Evolutionary conservation across 345 rosid species (phyloP).

Genomic region (Eutrema japonicum): DNA sequence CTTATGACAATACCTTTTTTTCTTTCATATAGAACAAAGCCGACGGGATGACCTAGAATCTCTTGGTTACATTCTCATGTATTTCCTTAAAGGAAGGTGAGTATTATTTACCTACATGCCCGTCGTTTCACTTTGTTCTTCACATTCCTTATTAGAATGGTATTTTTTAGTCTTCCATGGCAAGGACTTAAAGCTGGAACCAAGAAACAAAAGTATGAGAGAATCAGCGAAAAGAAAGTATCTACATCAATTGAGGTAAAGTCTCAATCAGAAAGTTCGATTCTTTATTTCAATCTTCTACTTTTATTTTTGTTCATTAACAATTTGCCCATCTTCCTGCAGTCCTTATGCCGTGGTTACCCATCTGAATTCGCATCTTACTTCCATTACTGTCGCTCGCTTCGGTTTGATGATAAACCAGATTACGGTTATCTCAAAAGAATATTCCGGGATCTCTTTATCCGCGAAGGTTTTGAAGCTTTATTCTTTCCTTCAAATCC

Average conservation of each 20-base stretch:
- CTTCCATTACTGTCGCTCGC: constrained; percentile 92
- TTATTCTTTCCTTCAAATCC: background rate
- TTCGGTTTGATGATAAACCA: constrained; percentile 94
- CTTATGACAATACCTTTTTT: background rate
- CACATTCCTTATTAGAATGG: constrained; percentile 11
- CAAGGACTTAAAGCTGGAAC: constrained; percentile 98
- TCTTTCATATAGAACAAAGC: constrained; percentile 74
- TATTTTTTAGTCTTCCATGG: constrained; percentile 86
- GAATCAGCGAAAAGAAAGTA: constrained; percentile 96
- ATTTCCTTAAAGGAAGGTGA: constrained; percentile 96
- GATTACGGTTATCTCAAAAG: constrained; percentile 93
- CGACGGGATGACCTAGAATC: constrained; percentile 98
- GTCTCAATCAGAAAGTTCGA: constrained; percentile 13
- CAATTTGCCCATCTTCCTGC: constrained; percentile 37
- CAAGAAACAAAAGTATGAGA: constrained; percentile 97
- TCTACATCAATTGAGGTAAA: constrained; percentile 76
- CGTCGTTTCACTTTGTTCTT: constrained; percentile 7
- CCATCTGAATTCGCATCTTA: constrained; percentile 98
- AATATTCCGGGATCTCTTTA: constrained; percentile 92
- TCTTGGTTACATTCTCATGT: constrained; percentile 97
- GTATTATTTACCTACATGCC: constrained; percentile 8
- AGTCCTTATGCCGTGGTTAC: constrained; percentile 92
- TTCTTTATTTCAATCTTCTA: constrained; percentile 1
- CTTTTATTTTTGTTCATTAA: background rate
- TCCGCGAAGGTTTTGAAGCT: constrained; percentile 72